Conservation (phyloP, 108 stramenopile species). For the Cyclotella atomus region DNA sequence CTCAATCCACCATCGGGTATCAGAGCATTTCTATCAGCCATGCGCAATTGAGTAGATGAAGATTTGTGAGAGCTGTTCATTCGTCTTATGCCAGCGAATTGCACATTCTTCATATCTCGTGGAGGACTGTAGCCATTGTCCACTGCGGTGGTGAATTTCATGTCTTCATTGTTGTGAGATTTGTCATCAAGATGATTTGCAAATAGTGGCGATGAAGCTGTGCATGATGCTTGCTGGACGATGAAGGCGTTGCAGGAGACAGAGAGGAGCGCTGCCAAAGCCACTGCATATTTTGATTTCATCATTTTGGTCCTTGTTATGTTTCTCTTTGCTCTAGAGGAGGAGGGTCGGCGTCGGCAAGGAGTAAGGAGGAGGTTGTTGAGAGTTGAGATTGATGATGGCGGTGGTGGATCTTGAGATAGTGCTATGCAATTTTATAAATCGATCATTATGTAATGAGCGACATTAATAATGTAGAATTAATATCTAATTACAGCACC, state of each 20-base stretch:
- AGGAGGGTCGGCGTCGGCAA: too few relatives aligned
- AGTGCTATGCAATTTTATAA: too few relatives aligned
- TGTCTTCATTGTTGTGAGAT: not conserved
- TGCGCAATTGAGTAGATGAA: not conserved
- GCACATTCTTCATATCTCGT: not conserved
- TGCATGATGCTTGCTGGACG: not conserved
- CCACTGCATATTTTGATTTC: slow-evolving; percentile 27
- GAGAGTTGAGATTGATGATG: too few relatives aligned
- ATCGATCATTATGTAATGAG: too few relatives aligned
- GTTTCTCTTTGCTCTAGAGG: too few relatives aligned
- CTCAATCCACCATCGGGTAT: slow-evolving; percentile 74
- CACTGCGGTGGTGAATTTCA: slow-evolving; percentile 1
- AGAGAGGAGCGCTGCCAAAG: slow-evolving; percentile 3
- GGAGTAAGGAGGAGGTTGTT: too few relatives aligned
- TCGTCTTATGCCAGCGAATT: slow-evolving; percentile 3
- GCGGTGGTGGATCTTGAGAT: too few relatives aligned
- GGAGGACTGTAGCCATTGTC: not conserved
- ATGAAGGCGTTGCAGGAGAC: slow-evolving; percentile 10
- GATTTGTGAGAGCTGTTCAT: not conserved
- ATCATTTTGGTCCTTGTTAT: slow-evolving; percentile 23
- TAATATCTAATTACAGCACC: too few relatives aligned
- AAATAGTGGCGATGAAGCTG: not conserved
- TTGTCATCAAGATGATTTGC: not conserved
- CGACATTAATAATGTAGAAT: too few relatives aligned
- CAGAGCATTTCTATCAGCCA: slow-evolving; percentile 26